Percentiles rank a stretch among this genome's conserved stretches.
Conservation (phyloP, 768 basidiomycete genomes). For the Tulasnella sp. region DNA sequence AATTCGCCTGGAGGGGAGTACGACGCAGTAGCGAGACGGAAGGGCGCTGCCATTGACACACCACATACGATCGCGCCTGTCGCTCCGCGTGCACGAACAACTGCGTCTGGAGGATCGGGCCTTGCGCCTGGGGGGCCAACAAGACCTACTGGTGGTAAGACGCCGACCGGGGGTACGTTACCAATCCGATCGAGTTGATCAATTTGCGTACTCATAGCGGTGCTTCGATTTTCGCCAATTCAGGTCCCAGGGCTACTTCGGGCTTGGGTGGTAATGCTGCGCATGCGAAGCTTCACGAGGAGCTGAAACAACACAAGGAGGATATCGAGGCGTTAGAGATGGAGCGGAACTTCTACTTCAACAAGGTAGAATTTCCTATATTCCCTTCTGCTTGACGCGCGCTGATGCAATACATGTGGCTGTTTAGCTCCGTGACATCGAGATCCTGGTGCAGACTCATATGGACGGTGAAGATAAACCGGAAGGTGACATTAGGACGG, state of each 20-base stretch:
- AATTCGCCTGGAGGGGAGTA: constrained; percentile 84
- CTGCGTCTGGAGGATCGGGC: background rate
- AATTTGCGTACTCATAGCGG: background rate
- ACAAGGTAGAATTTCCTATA: constrained; percentile 53
- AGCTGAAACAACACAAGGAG: constrained; percentile 69
- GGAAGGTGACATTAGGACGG: constrained; percentile 41
- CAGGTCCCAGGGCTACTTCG: constrained; percentile 20
- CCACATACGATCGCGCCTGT: constrained; percentile 73
- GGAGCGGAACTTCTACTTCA: constrained; percentile 97
- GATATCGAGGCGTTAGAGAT: constrained; percentile 90
- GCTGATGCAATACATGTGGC: background rate
- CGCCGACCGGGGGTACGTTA: no score
- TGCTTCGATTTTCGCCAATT: background rate
- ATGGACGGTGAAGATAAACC: constrained; percentile 46
- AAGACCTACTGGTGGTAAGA: constrained; percentile 16
- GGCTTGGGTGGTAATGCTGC: constrained; percentile 33
- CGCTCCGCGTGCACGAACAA: constrained; percentile 1
- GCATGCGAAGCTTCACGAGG: constrained; percentile 45
- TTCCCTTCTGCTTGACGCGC: constrained; percentile 3
- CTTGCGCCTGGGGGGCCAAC: background rate
- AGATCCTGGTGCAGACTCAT: constrained; percentile 82
- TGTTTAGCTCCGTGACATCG: constrained; percentile 88
- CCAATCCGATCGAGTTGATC: no score
- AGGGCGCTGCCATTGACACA: constrained; percentile 56
- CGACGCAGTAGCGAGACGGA: constrained; percentile 72